Base-by-base conservation (phyloP, 345 rosid genomes). In the Populus simonii region DNA sequence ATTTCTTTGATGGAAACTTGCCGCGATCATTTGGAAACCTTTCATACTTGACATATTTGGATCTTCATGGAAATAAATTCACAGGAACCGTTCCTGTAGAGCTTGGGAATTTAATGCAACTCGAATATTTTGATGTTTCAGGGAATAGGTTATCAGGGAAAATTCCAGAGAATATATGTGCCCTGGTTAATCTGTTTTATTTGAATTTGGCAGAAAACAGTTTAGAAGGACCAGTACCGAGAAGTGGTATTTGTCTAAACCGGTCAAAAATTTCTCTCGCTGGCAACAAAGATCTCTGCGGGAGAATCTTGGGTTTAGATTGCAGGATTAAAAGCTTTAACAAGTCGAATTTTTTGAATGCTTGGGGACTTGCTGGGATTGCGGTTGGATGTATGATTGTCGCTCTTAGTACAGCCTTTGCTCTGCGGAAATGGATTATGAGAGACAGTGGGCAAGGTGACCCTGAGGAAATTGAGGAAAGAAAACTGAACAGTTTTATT, bases 221-320 rank as follows among this genome's bases (percentile, higher is more conserved):
- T 39, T 77, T 93, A 73, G 89, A 82, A 83, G 98, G 98, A 33
- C 87, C 85, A 39, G 85, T 93, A 0, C 95, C 98, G 0, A 71
- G 74, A 22, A 79, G 41, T 2, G 97, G 98, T 68, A 68, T 89
- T 59, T 96, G 97, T 79, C 82, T 68, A 31, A 90, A 89, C 83
- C 81, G 77, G 67, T 86, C 92, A 11, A 87, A 68, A 82, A 45
- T 51, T 36, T 81, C 85, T 11, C 77, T 92, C 76, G 75, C 83
- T 23, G 97, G 93, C 72, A 95, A 93, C 88, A 87, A 72, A 78
- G 87, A 74, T 23, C 89, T 92, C 8, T 92, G 96, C 10, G 92
- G 93, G 65, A 83, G 83, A 55, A 66, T 74, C 65, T 17, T 74
- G 57, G 93, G 89, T 25, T 76, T 75, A n/a, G 86, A 83, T 66